Conservation (phyloP, 805 yeast species). For the Yarrowia sp. region DNA sequence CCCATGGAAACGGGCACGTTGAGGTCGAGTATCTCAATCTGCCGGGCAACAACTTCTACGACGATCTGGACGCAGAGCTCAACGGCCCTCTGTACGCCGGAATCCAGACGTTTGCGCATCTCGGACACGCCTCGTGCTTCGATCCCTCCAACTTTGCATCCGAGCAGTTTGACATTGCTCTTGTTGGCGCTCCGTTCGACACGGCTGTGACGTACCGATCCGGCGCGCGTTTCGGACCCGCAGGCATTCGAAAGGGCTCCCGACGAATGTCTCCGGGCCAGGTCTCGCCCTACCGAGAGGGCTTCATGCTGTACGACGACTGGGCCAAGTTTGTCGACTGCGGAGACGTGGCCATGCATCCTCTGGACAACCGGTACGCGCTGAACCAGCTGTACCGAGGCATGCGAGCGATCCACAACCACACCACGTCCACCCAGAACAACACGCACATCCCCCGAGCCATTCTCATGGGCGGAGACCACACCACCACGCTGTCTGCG, state of each 20-base stretch:
- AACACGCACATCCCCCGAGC: slow-evolving; percentile 54
- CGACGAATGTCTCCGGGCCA: slow-evolving; percentile 38
- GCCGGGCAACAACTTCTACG: slow-evolving; percentile 5
- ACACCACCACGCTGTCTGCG: slow-evolving; percentile 68
- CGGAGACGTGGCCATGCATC: slow-evolving; percentile 65
- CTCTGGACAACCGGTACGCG: slow-evolving; percentile 60
- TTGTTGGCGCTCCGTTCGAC: slow-evolving; percentile 81
- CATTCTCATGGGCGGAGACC: slow-evolving; percentile 76
- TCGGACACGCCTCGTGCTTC: slow-evolving; percentile 60
- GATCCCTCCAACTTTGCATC: slow-evolving; percentile 39
- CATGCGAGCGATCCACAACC: slow-evolving; percentile 45
- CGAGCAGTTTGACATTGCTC: slow-evolving; percentile 59
- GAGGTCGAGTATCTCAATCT: slow-evolving; percentile 5
- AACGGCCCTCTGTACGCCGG: slow-evolving; percentile 36
- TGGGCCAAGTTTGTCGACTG: slow-evolving; percentile 54
- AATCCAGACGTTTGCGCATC: slow-evolving; percentile 62
- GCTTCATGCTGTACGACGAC: slow-evolving; percentile 58
- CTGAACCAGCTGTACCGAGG: slow-evolving; percentile 55
- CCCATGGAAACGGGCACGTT: background rate
- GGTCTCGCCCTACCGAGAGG: slow-evolving; percentile 50
- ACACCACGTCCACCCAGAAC: slow-evolving; percentile 32
- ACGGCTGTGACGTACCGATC: slow-evolving; percentile 77
- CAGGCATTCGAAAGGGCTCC: slow-evolving; percentile 44
- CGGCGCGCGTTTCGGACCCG: slow-evolving; percentile 81
- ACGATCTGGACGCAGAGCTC: slow-evolving; percentile 18